Evolutionary conservation across 345 rosid species (phyloP).

Genomic region (Rhodamnia argentea): DNA sequence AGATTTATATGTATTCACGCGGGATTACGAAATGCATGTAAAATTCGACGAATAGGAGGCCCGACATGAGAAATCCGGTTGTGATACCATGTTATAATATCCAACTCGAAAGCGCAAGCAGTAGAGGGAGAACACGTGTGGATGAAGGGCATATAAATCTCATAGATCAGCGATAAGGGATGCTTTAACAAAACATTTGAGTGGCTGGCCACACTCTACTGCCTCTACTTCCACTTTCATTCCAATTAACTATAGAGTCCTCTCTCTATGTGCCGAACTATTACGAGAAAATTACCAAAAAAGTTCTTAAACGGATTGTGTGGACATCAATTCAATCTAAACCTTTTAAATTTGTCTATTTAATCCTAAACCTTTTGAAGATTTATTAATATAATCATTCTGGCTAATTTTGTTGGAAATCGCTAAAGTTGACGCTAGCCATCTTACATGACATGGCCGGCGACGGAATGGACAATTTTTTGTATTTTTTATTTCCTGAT

Average conservation of each 20-base stretch:
- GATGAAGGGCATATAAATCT: neutral
- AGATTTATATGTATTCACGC: neutral
- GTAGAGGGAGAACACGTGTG: neutral
- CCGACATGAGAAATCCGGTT: accelerated
- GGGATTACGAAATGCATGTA: neutral
- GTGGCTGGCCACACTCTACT: no score
- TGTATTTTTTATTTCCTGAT: no score
- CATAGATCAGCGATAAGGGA: accelerated
- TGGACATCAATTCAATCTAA: no score
- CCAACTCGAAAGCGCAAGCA: accelerated
- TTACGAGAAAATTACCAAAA: no score
- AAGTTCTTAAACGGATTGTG: no score
- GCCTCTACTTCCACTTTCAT: neutral
- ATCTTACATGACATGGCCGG: no score
- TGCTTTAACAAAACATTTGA: neutral
- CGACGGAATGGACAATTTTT: no score
- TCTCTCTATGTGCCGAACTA: neutral
- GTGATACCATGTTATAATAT: neutral
- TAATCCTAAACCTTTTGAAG: no score
- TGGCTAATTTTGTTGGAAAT: no score
- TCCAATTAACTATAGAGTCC: neutral
- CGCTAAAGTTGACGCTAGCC: no score
- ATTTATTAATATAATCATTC: no score
- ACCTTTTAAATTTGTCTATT: no score
- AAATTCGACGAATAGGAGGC: neutral